These are phyloP conservation scores for Stellera chamaejasme DNA, from an alignment of 345 rosid species.

Conservation along the genomic window DNA sequence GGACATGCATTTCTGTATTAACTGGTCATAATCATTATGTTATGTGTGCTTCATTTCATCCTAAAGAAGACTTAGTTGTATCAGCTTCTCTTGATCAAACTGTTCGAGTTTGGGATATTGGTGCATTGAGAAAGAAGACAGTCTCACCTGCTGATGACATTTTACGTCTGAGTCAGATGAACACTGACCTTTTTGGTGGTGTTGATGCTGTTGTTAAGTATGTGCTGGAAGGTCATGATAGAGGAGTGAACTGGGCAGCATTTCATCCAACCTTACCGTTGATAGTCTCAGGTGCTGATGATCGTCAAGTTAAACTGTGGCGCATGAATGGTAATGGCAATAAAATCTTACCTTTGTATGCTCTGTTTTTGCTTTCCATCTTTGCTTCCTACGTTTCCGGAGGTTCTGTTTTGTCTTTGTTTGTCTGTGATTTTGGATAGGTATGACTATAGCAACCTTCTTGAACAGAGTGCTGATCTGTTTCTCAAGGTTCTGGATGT, in stretches of 20 bases:
- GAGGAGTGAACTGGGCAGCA: constrained; percentile 99
- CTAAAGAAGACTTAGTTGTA: constrained; percentile 93
- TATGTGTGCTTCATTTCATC: constrained; percentile 98
- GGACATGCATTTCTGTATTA: constrained; percentile 87
- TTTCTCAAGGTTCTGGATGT: no score
- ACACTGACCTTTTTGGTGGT: constrained; percentile 87
- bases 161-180: constrained; percentile 84
- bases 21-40: constrained; percentile 99
- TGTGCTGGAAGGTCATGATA: constrained; percentile 95
- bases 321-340: constrained; percentile 74
- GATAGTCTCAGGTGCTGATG: constrained; percentile 98
- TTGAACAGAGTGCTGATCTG: not conserved
- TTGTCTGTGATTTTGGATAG: not conserved
- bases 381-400: no score
- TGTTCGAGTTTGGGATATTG: constrained; percentile 97
- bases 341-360: not conserved
- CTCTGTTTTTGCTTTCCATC: no score
- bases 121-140: constrained; percentile 77
- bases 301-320: constrained; percentile 96
- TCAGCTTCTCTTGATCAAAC: constrained; percentile 97
- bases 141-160: constrained; percentile 92
- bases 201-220: constrained; percentile 94
- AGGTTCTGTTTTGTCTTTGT: not conserved
- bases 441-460: not conserved
- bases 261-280: constrained; percentile 94